These are phyloP conservation scores for Pichia deserticola DNA, from an alignment of 805 yeast species.

Conservation along the genomic window DNA sequence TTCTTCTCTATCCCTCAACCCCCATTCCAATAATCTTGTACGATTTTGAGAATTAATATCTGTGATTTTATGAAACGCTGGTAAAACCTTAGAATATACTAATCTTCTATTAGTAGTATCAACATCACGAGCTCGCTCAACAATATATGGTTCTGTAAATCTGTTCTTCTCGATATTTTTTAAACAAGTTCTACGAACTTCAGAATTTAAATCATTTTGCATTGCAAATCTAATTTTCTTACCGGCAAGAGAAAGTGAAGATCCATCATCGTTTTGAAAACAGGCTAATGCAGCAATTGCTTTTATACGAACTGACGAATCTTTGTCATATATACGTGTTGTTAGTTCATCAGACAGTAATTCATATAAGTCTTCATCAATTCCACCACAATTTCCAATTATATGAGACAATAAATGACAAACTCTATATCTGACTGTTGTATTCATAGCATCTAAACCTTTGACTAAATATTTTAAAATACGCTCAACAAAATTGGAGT, in stretches of 20 bases:
- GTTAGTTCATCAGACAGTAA: conserved; percentile 53
- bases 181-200: conserved; percentile 81
- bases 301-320: conserved; percentile 70
- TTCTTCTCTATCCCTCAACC: conserved; percentile 79
- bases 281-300: conserved; percentile 75
- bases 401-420: conserved; percentile 68
- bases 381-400: conserved; percentile 64
- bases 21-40: conserved; percentile 71
- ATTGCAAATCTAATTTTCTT: conserved; percentile 43
- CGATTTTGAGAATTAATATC: conserved; percentile 46
- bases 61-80: conserved; percentile 56
- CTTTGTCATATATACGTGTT: conserved; percentile 66
- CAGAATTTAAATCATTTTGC: conserved; percentile 77
- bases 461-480: conserved; percentile 61
- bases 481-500: conserved; percentile 48
- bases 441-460: conserved; percentile 73
- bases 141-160: conserved; percentile 46
- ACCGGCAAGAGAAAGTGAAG: conserved; percentile 38
- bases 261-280: conserved; percentile 56
- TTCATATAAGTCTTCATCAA: conserved; percentile 65
- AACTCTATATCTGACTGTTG: conserved; percentile 70
- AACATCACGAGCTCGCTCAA: conserved; percentile 79
- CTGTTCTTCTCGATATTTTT: conserved; percentile 55
- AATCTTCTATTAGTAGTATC: conserved; percentile 65
- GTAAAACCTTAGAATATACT: conserved; percentile 61